phyloP scores from a whole-genome alignment of 2,329 filamentous ascomycete genomes.

The Calonectria naviculata region DNA sequence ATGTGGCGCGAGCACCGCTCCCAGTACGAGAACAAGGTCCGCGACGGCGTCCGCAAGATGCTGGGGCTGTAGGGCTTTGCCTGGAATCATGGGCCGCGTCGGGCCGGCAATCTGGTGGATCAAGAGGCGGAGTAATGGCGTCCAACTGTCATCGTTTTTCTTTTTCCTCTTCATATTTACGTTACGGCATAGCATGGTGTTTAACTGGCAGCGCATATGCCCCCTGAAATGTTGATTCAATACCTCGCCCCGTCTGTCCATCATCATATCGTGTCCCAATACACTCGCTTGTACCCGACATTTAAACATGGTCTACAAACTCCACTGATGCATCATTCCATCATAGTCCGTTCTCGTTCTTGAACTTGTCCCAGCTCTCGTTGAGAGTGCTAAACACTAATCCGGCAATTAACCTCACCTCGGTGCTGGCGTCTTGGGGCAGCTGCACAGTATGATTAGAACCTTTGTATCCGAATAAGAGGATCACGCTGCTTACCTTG shows the following conservation, averaged over 20 bases:
- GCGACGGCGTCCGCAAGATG: slow-evolving; percentile 82
- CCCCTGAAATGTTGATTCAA: slow-evolving; percentile 37
- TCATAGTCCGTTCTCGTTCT: slow-evolving; percentile 73
- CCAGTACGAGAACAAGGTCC: slow-evolving; percentile 89
- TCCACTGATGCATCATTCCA: slow-evolving; percentile 31
- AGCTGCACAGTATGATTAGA: slow-evolving; percentile 56
- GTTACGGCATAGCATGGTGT: slow-evolving; percentile 41
- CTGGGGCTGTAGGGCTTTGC: slow-evolving; percentile 70
- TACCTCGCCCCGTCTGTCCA: slow-evolving; percentile 20
- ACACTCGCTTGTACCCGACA: slow-evolving; percentile 34
- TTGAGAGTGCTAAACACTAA: slow-evolving; percentile 76
- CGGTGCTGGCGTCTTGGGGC: slow-evolving; percentile 72
- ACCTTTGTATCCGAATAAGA: neutral
- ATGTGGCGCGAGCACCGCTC: slow-evolving; percentile 89
- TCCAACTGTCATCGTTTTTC: slow-evolving; percentile 17
- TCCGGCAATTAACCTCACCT: slow-evolving; percentile 73
- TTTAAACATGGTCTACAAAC: slow-evolving; percentile 38
- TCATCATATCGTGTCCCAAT: slow-evolving; percentile 19
- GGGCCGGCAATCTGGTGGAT: neutral
- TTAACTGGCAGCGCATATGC: slow-evolving; percentile 31
- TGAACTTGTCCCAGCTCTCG: slow-evolving; percentile 81
- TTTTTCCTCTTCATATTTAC: slow-evolving; percentile 17
- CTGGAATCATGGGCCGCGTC: slow-evolving; percentile 1
- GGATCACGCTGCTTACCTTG: slow-evolving; percentile 74
- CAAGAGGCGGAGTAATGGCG: slow-evolving; percentile 36